These are phyloP conservation scores for Scheffersomyces insectosa DNA, from an alignment of 1,139 yeast species.

Conservation along the genomic window DNA sequence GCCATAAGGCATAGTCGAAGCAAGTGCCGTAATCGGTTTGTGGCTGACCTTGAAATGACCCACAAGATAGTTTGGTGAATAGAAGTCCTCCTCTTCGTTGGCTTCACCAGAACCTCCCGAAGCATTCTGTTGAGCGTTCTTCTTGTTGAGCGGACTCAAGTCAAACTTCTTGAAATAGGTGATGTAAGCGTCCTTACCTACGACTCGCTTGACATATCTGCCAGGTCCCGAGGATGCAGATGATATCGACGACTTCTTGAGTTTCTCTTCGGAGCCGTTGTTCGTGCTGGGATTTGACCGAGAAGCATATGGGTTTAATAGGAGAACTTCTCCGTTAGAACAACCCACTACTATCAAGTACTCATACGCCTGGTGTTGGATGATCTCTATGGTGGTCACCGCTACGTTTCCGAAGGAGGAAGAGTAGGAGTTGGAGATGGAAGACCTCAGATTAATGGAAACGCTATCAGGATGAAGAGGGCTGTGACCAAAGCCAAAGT, in stretches of 20 bases:
- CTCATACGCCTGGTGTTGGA: slow-evolving; percentile 32
- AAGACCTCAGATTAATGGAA: slow-evolving; percentile 10
- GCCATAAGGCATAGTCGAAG: slow-evolving; percentile 36
- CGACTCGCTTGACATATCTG: slow-evolving; percentile 28
- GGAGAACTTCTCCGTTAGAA: slow-evolving; percentile 43
- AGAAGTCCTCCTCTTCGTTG: slow-evolving; percentile 1
- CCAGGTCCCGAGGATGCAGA: slow-evolving; percentile 1
- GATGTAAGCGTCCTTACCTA: slow-evolving; percentile 33
- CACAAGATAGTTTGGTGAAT: slow-evolving; percentile 22
- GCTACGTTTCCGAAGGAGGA: slow-evolving; percentile 14
- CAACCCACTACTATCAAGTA: slow-evolving; percentile 39
- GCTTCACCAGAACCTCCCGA: background rate
- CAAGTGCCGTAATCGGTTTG: slow-evolving; percentile 45
- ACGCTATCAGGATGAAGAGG: slow-evolving; percentile 10
- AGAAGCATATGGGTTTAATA: slow-evolving; percentile 32
- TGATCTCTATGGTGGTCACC: slow-evolving; percentile 36
- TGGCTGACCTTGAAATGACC: slow-evolving; percentile 65
- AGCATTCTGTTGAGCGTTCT: background rate
- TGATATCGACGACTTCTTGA: slow-evolving; percentile 3
- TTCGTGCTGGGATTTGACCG: slow-evolving; percentile 7
- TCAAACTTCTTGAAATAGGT: slow-evolving; percentile 45
- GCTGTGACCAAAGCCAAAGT: slow-evolving; percentile 13
- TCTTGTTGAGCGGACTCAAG: slow-evolving; percentile 27
- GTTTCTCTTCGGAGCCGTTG: slow-evolving; percentile 8
- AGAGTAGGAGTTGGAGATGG: slow-evolving; percentile 3